Conservation (phyloP, 148 eudicot genomes). For the Chenopodium formosanum region DNA sequence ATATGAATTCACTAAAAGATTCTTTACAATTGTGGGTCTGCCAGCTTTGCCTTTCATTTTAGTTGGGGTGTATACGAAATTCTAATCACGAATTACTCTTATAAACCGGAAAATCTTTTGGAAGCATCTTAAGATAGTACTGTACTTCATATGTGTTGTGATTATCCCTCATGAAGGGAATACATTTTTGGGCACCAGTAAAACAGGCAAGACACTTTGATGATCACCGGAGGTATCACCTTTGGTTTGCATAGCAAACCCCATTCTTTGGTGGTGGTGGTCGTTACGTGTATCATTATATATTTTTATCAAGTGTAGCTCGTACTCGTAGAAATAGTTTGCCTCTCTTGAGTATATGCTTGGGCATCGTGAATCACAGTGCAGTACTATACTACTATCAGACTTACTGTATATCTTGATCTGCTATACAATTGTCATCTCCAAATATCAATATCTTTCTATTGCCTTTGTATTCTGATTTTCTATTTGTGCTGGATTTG, state of each 20-base stretch:
- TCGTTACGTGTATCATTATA: not conserved
- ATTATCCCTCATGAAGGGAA: not conserved
- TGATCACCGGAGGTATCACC: no score
- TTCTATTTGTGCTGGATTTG: not conserved
- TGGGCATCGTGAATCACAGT: not conserved
- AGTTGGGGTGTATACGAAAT: no score
- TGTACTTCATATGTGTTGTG: not conserved
- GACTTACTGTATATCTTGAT: not conserved
- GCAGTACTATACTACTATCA: not conserved
- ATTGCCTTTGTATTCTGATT: not conserved
- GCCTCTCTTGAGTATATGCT: not conserved
- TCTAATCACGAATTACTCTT: no score
- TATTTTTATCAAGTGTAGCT: not conserved
- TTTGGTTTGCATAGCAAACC: no score
- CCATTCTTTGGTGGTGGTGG: no score
- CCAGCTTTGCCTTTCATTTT: no score
- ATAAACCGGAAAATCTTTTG: not conserved
- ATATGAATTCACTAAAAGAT: no score
- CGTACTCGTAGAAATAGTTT: not conserved
- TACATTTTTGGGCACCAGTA: not conserved
- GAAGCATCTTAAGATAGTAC: not conserved
- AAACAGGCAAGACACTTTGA: not conserved
- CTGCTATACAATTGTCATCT: not conserved
- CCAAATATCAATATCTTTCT: not conserved
- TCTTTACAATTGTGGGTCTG: no score